Percentiles rank a stretch among this genome's conserved stretches.
Conservation (phyloP, 2,329 filamentous ascomycete species). For the Tolypocladium cylindrosporum region DNA sequence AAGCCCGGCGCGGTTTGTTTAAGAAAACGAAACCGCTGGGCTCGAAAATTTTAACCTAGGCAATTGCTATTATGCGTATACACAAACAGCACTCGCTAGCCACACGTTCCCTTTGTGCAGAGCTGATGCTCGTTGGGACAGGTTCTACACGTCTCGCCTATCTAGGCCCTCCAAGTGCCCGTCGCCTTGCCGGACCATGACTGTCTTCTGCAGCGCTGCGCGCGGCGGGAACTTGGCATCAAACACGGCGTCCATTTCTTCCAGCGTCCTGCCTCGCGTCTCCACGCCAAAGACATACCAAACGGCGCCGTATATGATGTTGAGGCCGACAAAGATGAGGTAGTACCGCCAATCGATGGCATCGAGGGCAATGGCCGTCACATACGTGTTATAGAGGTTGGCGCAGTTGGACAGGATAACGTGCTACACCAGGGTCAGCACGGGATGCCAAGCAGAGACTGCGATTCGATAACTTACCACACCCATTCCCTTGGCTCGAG, state of each 20-base stretch:
- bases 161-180: slow-evolving; percentile 9
- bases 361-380: slow-evolving; percentile 19
- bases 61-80: no score
- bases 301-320: slow-evolving; percentile 14
- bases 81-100: no score
- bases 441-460: not conserved
- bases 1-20: no score
- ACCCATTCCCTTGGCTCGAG: slow-evolving; percentile 24
- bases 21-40: no score
- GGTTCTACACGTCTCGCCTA: not conserved
- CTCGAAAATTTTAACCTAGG: no score
- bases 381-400: slow-evolving; percentile 21
- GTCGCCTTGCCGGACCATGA: slow-evolving; percentile 14
- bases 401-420: slow-evolving; percentile 19
- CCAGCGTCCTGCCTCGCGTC: slow-evolving; percentile 24
- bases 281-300: slow-evolving; percentile 21
- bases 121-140: not conserved
- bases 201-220: slow-evolving; percentile 22
- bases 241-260: slow-evolving; percentile 34
- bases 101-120: not conserved
- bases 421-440: slow-evolving; percentile 7
- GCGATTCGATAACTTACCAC: slow-evolving; percentile 11
- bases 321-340: slow-evolving; percentile 20
- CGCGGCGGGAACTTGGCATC: slow-evolving; percentile 24
- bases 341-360: slow-evolving; percentile 20